These are phyloP conservation scores for Vinca major DNA, from an alignment of 305 asterid genomes.

Conservation along the genomic window DNA sequence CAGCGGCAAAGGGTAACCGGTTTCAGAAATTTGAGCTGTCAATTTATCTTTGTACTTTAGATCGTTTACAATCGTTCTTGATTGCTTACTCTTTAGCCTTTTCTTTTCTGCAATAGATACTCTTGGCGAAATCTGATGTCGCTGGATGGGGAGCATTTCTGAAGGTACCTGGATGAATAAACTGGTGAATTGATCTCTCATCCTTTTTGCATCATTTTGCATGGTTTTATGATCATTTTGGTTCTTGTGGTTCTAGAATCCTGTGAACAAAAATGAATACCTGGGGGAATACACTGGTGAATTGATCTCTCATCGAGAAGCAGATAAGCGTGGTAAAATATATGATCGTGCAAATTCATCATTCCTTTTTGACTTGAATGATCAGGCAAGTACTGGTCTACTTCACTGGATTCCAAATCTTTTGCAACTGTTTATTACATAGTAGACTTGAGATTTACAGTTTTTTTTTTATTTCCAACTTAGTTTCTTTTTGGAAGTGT, in stretches of 20 bases:
- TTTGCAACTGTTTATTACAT: conserved; percentile 8
- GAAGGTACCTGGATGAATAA: conserved; percentile 97
- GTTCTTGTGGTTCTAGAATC: conserved; percentile 40
- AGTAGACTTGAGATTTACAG: background rate
- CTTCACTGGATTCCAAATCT: background rate
- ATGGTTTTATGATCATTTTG: no score
- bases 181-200: conserved; percentile 97
- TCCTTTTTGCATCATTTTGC: conserved; percentile 43
- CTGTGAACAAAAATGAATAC: conserved; percentile 77
- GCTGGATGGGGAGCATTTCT: conserved; percentile 99
- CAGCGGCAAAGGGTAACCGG: conserved; percentile 94
- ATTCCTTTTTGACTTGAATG: conserved; percentile 81
- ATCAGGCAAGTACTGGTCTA: conserved; percentile 40
- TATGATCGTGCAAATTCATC: conserved; percentile 89
- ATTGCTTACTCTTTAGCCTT: conserved; percentile 4
- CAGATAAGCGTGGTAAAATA: conserved; percentile 98
- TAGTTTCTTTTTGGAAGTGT: no score
- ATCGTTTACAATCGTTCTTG: background rate
- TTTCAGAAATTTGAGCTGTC: conserved; percentile 22
- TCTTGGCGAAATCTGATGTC: conserved; percentile 83
- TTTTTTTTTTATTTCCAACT: no score
- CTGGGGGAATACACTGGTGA: conserved; percentile 99
- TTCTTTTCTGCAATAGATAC: conserved; percentile 35
- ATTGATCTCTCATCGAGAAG: conserved; percentile 90
- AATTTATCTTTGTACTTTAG: background rate